Evolutionary conservation across 192 early-diverging fungal genomes (phyloP).

Genomic region (Coemansia brasiliensis): DNA sequence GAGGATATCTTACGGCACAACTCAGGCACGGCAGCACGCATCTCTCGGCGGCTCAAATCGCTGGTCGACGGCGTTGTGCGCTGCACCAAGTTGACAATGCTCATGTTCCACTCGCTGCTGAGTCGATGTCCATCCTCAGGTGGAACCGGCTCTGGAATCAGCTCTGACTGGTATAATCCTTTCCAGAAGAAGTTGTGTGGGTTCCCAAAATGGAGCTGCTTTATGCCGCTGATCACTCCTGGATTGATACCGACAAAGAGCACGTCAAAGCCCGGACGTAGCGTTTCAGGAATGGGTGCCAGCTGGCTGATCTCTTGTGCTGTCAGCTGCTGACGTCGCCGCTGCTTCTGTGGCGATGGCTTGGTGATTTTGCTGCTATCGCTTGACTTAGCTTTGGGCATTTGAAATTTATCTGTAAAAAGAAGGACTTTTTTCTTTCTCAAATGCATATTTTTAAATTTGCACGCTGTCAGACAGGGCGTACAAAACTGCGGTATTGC

Average conservation of each 20-base stretch:
- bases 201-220: slow-evolving; percentile 68
- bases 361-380: too few species aligned
- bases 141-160: slow-evolving; percentile 54
- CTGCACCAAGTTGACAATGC: slow-evolving; percentile 65
- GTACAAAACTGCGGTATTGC: not conserved
- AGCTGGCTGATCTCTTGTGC: slow-evolving; percentile 15
- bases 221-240: slow-evolving; percentile 59
- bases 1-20: slow-evolving; percentile 63
- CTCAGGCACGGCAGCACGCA: slow-evolving; percentile 60
- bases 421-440: too few species aligned
- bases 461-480: not conserved
- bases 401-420: too few species aligned
- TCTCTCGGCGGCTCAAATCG: slow-evolving; percentile 62
- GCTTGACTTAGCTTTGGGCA: too few species aligned
- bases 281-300: slow-evolving; percentile 46
- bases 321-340: not conserved
- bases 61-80: slow-evolving; percentile 59
- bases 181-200: slow-evolving; percentile 75
- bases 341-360: not conserved
- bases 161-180: slow-evolving; percentile 63
- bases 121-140: slow-evolving; percentile 59
- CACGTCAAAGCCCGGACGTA: slow-evolving; percentile 52
- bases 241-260: slow-evolving; percentile 79
- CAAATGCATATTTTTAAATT: slow-evolving; percentile 1
- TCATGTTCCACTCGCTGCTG: slow-evolving; percentile 57